These are phyloP conservation scores for Penicillium sp. DNA, from an alignment of 2,329 filamentous ascomycete genomes.

Conservation along the genomic window DNA sequence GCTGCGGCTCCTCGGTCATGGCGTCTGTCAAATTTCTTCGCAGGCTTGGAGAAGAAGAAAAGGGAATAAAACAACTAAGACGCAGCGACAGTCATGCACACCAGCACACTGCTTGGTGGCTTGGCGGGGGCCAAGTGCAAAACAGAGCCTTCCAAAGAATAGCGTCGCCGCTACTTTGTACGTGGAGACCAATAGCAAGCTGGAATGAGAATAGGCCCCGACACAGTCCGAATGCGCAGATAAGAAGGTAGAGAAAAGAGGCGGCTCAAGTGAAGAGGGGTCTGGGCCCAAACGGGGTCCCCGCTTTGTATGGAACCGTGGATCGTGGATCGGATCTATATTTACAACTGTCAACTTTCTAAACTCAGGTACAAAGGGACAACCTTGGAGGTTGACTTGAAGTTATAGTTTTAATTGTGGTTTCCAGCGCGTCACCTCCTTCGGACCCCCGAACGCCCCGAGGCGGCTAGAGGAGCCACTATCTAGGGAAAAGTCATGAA, in stretches of 20 bases:
- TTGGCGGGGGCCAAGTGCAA: constrained; percentile 16
- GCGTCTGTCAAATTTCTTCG: background rate
- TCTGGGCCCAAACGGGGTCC: background rate
- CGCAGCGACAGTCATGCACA: constrained; percentile 24
- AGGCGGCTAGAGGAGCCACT: constrained; percentile 11
- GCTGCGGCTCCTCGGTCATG: constrained; percentile 42
- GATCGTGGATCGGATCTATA: constrained; percentile 15
- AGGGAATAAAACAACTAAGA: constrained; percentile 11
- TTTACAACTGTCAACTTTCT: background rate
- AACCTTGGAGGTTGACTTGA: background rate
- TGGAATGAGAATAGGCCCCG: background rate
- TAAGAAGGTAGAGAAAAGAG: background rate
- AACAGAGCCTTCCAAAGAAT: constrained; percentile 3
- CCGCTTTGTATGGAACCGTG: constrained; percentile 8
- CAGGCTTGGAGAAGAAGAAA: background rate
- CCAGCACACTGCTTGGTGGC: constrained; percentile 12
- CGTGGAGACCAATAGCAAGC: background rate
- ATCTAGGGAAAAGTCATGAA: constrained; percentile 16
- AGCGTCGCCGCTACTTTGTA: background rate
- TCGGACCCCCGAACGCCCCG: constrained; percentile 20
- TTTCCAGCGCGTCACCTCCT: constrained; percentile 13
- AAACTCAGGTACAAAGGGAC: background rate
- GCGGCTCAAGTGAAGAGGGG: background rate
- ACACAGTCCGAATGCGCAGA: background rate
- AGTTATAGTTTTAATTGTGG: constrained; percentile 4